phyloP scores from a whole-genome alignment of 164 flowering plant species.

The Aristolochia californica region DNA sequence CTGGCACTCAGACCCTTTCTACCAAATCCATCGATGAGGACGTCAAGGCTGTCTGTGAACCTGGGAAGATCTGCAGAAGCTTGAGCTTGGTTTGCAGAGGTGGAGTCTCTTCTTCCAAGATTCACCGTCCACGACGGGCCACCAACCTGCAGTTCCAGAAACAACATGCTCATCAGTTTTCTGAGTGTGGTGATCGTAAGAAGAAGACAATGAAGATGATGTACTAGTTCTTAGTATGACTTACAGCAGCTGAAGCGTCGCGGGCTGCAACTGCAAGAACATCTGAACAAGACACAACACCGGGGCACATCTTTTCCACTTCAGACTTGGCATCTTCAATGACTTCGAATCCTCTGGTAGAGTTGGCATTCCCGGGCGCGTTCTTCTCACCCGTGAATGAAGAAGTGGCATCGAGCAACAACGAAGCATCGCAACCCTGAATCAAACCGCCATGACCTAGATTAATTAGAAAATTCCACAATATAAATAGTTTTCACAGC shows the following conservation, averaged over 20 bases:
- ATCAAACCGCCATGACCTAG: too few species aligned
- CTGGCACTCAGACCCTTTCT: conserved; percentile 6
- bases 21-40: conserved; percentile 1
- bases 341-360: conserved; percentile 25
- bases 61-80: conserved; percentile 4
- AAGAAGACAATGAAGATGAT: background rate
- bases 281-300: conserved; percentile 33
- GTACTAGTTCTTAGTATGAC: too few species aligned
- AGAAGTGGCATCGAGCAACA: conserved; percentile 24
- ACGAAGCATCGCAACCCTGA: conserved; percentile 36
- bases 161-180: too few species aligned
- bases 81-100: conserved; percentile 3
- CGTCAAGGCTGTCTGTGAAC: conserved; percentile 3
- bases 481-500: too few species aligned
- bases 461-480: too few species aligned
- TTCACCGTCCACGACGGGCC: conserved; percentile 6
- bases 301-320: conserved; percentile 18
- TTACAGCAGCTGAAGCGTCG: conserved; percentile 11
- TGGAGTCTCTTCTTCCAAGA: conserved; percentile 21
- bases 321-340: conserved; percentile 24
- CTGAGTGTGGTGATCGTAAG: too few species aligned
- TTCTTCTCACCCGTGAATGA: conserved; percentile 25
- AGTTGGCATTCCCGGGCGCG: conserved; percentile 14
- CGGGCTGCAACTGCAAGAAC: conserved; percentile 19
- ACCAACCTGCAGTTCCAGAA: background rate